These are phyloP conservation scores for Penicillium sumatraense DNA, from an alignment of 2,329 filamentous ascomycete species.

Conservation along the genomic window DNA sequence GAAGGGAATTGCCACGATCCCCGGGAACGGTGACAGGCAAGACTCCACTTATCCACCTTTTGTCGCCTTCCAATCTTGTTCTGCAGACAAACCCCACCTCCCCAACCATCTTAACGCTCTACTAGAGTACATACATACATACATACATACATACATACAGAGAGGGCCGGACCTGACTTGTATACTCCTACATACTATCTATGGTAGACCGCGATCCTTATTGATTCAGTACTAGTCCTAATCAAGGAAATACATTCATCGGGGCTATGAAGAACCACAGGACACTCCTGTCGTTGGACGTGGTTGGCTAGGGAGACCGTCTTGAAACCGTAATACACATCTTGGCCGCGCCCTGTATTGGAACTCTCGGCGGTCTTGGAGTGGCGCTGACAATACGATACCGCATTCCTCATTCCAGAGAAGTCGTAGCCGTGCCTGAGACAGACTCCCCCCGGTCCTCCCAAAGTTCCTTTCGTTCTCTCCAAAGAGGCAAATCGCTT, in stretches of 20 bases:
- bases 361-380: background rate
- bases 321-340: slow-evolving; percentile 1
- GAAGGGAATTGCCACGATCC: background rate
- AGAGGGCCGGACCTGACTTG: too few species aligned
- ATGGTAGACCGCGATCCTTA: too few species aligned
- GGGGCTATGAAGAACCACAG: background rate
- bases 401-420: slow-evolving; percentile 7
- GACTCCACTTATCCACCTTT: background rate
- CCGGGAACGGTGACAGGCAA: background rate
- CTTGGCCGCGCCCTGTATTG: slow-evolving; percentile 1
- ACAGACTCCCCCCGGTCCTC: background rate
- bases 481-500: slow-evolving; percentile 11
- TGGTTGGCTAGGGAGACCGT: slow-evolving; percentile 3
- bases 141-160: too few species aligned
- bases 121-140: background rate
- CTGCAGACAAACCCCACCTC: background rate
- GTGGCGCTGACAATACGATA: background rate
- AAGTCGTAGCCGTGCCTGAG: background rate
- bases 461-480: background rate
- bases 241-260: background rate
- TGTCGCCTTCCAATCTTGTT: too few species aligned
- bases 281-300: background rate
- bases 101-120: too few species aligned
- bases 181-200: background rate
- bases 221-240: background rate